phyloP scores from a whole-genome alignment of 2,329 filamentous ascomycete species.

The Thermomyces lanuginosus region DNA sequence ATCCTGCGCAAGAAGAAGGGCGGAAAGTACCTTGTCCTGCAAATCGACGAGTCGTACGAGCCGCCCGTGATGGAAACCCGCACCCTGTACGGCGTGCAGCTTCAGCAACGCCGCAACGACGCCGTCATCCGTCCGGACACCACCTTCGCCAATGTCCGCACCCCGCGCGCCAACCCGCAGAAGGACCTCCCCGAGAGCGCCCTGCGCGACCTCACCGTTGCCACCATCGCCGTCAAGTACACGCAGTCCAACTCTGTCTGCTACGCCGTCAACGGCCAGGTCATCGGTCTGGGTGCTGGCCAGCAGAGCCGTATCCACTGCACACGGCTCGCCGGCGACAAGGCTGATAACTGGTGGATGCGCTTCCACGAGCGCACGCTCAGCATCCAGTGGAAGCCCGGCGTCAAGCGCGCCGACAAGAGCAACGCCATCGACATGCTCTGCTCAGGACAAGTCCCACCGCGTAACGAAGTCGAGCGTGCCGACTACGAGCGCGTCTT shows the following conservation, averaged over 20 bases:
- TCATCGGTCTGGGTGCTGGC: slow-evolving; percentile 84
- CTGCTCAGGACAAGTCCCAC: slow-evolving; percentile 67
- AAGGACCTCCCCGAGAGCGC: slow-evolving; percentile 59
- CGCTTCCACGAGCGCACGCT: slow-evolving; percentile 86
- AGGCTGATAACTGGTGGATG: slow-evolving; percentile 99
- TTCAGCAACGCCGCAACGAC: slow-evolving; percentile 87
- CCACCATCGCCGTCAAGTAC: slow-evolving; percentile 95
- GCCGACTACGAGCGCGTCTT: slow-evolving; percentile 79
- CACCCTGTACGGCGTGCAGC: slow-evolving; percentile 75
- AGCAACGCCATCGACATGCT: slow-evolving; percentile 95
- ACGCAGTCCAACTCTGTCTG: slow-evolving; percentile 98
- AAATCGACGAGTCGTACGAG: slow-evolving; percentile 79
- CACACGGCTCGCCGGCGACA: slow-evolving; percentile 91
- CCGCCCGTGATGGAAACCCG: slow-evolving; percentile 61
- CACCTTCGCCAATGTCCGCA: slow-evolving; percentile 73
- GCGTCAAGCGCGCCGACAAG: slow-evolving; percentile 91
- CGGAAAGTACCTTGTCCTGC: slow-evolving; percentile 85
- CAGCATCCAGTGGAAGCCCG: slow-evolving; percentile 89
- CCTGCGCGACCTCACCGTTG: slow-evolving; percentile 77
- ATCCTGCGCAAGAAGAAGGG: slow-evolving; percentile 97
- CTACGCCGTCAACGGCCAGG: slow-evolving; percentile 85
- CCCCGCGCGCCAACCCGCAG: slow-evolving; percentile 68
- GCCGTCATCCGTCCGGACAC: slow-evolving; percentile 62
- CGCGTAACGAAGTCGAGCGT: slow-evolving; percentile 66
- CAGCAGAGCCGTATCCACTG: slow-evolving; percentile 98